Base-by-base conservation (phyloP, 495 filamentous ascomycete species). In the Aspergillus sclerotiicarbonarius region DNA sequence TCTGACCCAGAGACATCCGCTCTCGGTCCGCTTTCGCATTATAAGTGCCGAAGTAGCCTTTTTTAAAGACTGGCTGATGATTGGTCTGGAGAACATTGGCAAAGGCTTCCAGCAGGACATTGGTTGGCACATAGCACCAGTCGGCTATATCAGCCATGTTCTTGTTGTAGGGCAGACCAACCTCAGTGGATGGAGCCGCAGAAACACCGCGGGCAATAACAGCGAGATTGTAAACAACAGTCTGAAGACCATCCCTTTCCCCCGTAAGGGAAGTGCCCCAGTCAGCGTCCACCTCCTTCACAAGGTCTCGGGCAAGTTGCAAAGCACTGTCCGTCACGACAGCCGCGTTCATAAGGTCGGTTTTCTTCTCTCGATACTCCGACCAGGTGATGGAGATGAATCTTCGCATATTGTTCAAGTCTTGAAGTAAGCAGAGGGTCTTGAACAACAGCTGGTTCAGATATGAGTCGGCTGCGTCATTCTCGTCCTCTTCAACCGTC, bases 321-420 rank as follows among this genome's bases (percentile, higher is more conserved):
- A 69, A 66, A 33, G 66, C 67, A 60, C 60, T 64, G 39, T 71
- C 66, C n/a, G 67, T 71, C 62, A 72, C 62, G 20, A 69, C 33
- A 51, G 67, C 66, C 25, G 66, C 68, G 37, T 67, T 66, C 70
- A 69, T 71, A 9, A 69, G 62, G 47, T 69, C 66, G 53, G 65
- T 67, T 33, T 67, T 72, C 53, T 65, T 62, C 37, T 66, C 59
- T 25, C 57, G 57, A 51, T 72, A 72, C 47, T 70, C 70, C 32
- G 63, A 56, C 68, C 67, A 71, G 39, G 70, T 69, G 32, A 51
- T 45, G 47, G 60, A 61, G 47, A 70, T 62, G 47, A 69, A 71
- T 16, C 13, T 47, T 25, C 66, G 62, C 55, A 71, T 65, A 33
- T 63, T 67, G 32, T 61, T 30, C 46, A 72, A 55, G 35, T 72